Evolutionary conservation across 495 filamentous ascomycete genomes (phyloP).

Genomic region (Daldinia decipiens): DNA sequence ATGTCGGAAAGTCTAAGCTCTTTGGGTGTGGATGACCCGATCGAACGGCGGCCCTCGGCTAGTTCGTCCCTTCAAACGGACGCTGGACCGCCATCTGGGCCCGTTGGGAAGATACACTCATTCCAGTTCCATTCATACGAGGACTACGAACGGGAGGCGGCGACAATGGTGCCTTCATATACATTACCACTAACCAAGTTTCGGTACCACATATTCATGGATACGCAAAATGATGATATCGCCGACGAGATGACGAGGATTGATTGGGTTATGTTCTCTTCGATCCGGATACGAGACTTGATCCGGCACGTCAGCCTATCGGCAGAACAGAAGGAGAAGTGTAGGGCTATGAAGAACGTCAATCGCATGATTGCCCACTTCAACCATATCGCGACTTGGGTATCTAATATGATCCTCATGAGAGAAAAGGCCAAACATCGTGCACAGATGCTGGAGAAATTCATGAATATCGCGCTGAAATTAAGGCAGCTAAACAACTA

Average conservation of each 20-base stretch:
- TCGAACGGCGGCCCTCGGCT: constrained; percentile 57
- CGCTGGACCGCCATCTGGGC: constrained; percentile 10
- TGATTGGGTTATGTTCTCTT: constrained; percentile 96
- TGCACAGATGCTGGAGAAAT: constrained; percentile 88
- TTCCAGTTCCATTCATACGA: constrained; percentile 71
- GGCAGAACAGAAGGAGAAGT: constrained; percentile 75
- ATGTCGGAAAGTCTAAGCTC: constrained; percentile 57
- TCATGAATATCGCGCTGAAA: constrained; percentile 86
- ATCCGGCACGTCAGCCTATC: constrained; percentile 88
- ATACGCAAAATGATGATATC: constrained; percentile 79
- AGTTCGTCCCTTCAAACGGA: constrained; percentile 53
- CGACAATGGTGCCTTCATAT: constrained; percentile 70
- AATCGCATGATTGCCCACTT: constrained; percentile 95
- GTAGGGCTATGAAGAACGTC: constrained; percentile 82
- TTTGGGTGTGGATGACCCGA: constrained; percentile 56
- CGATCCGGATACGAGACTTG: constrained; percentile 93
- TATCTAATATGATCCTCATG: constrained; percentile 89
- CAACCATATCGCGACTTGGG: constrained; percentile 93
- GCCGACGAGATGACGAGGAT: constrained; percentile 93
- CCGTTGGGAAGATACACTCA: constrained; percentile 45
- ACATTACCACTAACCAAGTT: constrained; percentile 73
- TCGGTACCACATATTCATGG: constrained; percentile 86
- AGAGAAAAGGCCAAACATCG: constrained; percentile 97
- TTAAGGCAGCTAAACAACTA: constrained; percentile 95
- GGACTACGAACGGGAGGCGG: constrained; percentile 77